phyloP scores from a whole-genome alignment of 441 rosid species.

The Syzygium syzygioides region DNA sequence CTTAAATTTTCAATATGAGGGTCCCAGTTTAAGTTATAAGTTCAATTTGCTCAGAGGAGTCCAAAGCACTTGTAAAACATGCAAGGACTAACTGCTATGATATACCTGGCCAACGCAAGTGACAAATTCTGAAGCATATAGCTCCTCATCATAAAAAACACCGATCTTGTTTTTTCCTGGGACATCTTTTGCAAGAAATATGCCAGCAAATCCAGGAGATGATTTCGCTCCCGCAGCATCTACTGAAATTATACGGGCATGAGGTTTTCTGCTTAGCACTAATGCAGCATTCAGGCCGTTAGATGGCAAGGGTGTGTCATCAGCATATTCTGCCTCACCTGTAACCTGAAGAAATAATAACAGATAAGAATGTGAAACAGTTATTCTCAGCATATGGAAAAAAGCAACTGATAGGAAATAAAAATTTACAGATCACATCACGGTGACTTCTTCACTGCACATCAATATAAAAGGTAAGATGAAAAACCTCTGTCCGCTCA shows the following conservation, averaged over 20 bases:
- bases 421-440: background rate
- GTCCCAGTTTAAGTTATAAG: background rate
- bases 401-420: background rate
- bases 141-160: constrained; percentile 64
- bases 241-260: constrained; percentile 70
- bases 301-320: constrained; percentile 76
- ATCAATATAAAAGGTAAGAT: background rate
- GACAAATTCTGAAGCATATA: constrained; percentile 78
- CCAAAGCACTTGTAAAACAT: background rate
- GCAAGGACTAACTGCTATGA: background rate
- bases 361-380: background rate
- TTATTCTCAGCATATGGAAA: background rate
- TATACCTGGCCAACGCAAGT: constrained; percentile 98
- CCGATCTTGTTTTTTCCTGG: constrained; percentile 80
- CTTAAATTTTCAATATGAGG: background rate
- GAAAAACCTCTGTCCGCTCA: background rate
- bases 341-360: constrained; percentile 47
- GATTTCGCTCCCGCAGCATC: constrained; percentile 63
- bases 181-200: constrained; percentile 75
- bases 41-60: background rate
- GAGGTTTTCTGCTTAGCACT: constrained; percentile 80
- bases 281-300: constrained; percentile 82
- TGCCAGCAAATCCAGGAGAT: constrained; percentile 75
- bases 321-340: constrained; percentile 94
- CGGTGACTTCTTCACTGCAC: background rate